These are phyloP conservation scores for Geranium rotundifolium DNA, from an alignment of 345 rosid genomes.

Conservation along the genomic window DNA sequence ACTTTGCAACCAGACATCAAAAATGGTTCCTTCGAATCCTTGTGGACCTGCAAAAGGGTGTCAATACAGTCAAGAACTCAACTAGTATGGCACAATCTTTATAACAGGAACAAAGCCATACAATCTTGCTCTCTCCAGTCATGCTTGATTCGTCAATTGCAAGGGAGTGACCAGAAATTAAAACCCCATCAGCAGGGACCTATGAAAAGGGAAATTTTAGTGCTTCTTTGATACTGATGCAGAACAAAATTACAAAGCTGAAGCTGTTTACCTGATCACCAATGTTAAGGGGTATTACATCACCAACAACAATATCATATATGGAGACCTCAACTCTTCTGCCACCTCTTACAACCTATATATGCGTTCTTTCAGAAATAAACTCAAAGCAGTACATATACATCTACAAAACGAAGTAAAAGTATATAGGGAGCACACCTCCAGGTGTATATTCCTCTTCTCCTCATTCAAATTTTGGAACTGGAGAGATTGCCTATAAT, in stretches of 20 bases:
- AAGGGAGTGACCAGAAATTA: constrained; percentile 74
- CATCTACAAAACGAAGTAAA: constrained; percentile 1
- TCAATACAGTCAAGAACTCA: constrained; percentile 8
- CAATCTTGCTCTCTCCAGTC: constrained; percentile 99
- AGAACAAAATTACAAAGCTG: not conserved
- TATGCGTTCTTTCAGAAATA: constrained; percentile 7
- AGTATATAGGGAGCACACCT: constrained; percentile 33
- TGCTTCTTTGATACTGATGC: not conserved
- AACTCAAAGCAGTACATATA: constrained; percentile 4
- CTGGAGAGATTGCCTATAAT: constrained; percentile 95
- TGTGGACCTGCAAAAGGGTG: constrained; percentile 48
- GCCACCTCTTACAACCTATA: constrained; percentile 75
- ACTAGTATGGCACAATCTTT: not conserved
- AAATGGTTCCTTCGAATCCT: constrained; percentile 69
- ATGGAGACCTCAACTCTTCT: constrained; percentile 75
- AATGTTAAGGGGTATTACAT: constrained; percentile 81
- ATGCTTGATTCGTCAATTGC: constrained; percentile 97
- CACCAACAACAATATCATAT: constrained; percentile 92
- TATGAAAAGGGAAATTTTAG: constrained; percentile 13
- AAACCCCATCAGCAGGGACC: constrained; percentile 97
- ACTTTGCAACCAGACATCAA: constrained; percentile 99
- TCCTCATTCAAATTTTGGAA: constrained; percentile 89
- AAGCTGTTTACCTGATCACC: constrained; percentile 74
- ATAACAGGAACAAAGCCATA: constrained; percentile 15
- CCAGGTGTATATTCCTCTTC: constrained; percentile 84